A percentile compares a stretch with the other conserved stretches of the same genome.
Conservation (phyloP, 225 moss, liverwort and hornwort species). For the Polytrichum commune region DNA sequence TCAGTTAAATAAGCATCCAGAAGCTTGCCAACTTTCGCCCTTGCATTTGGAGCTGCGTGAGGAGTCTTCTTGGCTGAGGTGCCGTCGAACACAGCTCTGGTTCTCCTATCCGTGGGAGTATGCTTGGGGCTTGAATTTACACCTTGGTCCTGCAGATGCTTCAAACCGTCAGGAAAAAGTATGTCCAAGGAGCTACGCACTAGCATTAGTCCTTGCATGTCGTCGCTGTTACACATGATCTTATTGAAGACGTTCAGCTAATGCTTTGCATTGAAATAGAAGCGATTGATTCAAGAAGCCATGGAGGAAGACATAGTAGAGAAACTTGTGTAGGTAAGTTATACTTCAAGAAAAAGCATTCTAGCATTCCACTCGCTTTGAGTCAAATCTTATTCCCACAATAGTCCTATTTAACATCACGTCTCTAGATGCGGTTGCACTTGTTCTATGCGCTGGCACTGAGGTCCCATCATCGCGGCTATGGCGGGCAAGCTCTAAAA, state of each 20-base stretch:
- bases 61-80: conserved; percentile 12
- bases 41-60: conserved; percentile 25
- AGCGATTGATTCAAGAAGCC: too few species aligned
- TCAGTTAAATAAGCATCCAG: conserved; percentile 81
- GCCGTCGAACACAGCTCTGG: conserved; percentile 26
- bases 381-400: background rate
- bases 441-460: too few species aligned
- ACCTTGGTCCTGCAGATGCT: conserved; percentile 17
- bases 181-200: too few species aligned
- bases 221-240: too few species aligned
- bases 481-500: background rate
- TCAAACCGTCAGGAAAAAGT: too few species aligned
- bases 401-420: background rate
- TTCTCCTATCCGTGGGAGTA: conserved; percentile 13
- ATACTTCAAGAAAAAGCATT: background rate
- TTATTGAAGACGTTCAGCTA: too few species aligned
- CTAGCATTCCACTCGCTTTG: background rate
- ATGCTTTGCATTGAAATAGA: too few species aligned
- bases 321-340: background rate
- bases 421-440: too few species aligned
- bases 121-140: conserved; percentile 23
- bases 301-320: too few species aligned
- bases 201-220: too few species aligned
- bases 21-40: conserved; percentile 66
- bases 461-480: background rate